These are phyloP conservation scores for Wickerhamiella galacta DNA, from an alignment of 805 yeast species.

Conservation along the genomic window DNA sequence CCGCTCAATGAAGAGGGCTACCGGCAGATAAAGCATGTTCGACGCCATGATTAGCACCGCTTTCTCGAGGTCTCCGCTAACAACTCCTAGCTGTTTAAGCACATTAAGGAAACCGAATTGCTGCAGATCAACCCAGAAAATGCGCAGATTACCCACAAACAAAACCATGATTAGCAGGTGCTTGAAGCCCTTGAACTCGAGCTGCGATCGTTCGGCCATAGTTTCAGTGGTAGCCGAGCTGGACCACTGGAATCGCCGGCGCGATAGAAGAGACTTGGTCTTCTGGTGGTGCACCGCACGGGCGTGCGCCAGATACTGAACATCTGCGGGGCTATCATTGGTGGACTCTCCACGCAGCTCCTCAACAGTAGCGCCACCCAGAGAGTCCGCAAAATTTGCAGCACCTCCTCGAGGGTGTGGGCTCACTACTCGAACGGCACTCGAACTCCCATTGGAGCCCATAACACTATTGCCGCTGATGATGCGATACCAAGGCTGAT, in stretches of 20 bases:
- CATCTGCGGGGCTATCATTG: too few relatives aligned
- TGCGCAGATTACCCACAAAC: conserved; percentile 25
- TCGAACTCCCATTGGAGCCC: too few relatives aligned
- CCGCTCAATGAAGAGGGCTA: conserved; percentile 24
- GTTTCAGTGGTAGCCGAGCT: too few relatives aligned
- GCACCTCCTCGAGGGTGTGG: too few relatives aligned
- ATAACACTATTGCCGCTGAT: too few relatives aligned
- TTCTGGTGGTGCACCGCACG: conserved; percentile 12
- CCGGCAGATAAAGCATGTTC: conserved; percentile 23
- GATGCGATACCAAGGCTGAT: too few relatives aligned
- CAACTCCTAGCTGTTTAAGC: conserved; percentile 19
- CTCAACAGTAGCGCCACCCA: too few relatives aligned
- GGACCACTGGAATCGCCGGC: conserved; percentile 3
- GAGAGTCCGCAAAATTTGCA: too few relatives aligned
- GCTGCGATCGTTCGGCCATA: conserved; percentile 7
- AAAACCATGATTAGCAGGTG: conserved; percentile 26
- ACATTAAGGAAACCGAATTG: conserved; percentile 23
- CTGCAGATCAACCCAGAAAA: conserved; percentile 24
- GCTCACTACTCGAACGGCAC: too few relatives aligned
- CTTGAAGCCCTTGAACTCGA: conserved; percentile 23
- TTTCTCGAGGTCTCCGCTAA: conserved; percentile 19
- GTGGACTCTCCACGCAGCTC: too few relatives aligned
- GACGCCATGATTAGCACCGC: conserved; percentile 16
- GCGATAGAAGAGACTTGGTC: conserved; percentile 12
- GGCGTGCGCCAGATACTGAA: conserved; percentile 7